A percentile compares a stretch with the other conserved stretches of the same genome.
These are phyloP conservation scores for Hirsutella thompsonii DNA, from an alignment of 2,329 filamentous ascomycete genomes.

Conservation along the genomic window DNA sequence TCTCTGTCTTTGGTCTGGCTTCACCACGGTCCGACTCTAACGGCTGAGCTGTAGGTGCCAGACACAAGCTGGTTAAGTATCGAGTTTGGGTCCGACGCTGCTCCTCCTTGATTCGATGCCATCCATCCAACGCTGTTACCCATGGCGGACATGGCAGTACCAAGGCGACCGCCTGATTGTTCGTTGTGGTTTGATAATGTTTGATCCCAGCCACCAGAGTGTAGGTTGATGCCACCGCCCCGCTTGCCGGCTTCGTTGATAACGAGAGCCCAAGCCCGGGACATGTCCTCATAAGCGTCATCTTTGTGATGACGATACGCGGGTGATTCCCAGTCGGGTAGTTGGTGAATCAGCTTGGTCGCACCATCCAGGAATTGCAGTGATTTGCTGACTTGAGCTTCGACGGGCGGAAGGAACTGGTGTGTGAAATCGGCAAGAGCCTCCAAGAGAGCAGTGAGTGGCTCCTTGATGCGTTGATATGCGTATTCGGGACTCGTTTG, in stretches of 20 bases:
- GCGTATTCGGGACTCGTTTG: conserved; percentile 81
- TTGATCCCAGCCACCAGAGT: conserved; percentile 88
- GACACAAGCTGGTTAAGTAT: conserved; percentile 51
- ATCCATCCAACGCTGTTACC: conserved; percentile 68
- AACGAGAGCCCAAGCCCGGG: conserved; percentile 83
- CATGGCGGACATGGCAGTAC: conserved; percentile 67
- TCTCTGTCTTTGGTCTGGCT: background rate
- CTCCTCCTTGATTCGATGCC: conserved; percentile 26
- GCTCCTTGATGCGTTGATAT: conserved; percentile 82
- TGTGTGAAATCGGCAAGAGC: conserved; percentile 89
- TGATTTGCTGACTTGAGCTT: conserved; percentile 70
- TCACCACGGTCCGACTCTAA: conserved; percentile 51
- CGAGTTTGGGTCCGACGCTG: conserved; percentile 34
- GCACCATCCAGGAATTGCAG: conserved; percentile 81
- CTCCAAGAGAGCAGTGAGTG: conserved; percentile 69
- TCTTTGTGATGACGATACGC: conserved; percentile 88
- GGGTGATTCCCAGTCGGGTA: conserved; percentile 84
- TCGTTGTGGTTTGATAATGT: conserved; percentile 79
- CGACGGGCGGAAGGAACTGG: conserved; percentile 86
- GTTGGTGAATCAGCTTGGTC: conserved; percentile 76
- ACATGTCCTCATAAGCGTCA: conserved; percentile 91
- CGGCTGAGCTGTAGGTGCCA: conserved; percentile 45
- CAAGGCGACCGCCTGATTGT: conserved; percentile 69
- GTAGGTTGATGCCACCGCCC: conserved; percentile 78
- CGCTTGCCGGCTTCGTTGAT: conserved; percentile 84